These are phyloP conservation scores for Ustilago bromivora DNA, from an alignment of 1,284 basidiomycete species.

Conservation along the genomic window DNA sequence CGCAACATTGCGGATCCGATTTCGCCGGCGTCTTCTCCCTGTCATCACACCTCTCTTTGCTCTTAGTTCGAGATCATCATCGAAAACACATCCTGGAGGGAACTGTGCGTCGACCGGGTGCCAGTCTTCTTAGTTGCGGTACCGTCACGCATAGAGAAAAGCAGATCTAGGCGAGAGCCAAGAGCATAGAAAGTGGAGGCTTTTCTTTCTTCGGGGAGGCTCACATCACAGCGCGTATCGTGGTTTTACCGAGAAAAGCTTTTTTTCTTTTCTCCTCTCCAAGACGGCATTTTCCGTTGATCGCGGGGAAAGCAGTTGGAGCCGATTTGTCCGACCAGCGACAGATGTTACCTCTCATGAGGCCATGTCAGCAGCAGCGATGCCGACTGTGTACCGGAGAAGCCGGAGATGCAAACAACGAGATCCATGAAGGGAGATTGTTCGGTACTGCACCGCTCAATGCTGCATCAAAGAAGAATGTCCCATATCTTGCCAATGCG, in stretches of 20 bases:
- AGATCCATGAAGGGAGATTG: neutral
- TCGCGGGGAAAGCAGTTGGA: slow-evolving; percentile 4
- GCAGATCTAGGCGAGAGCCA: slow-evolving; percentile 12
- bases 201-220: neutral
- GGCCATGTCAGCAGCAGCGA: neutral
- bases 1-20: neutral
- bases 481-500: slow-evolving; percentile 1
- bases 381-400: slow-evolving; percentile 10
- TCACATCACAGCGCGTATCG: slow-evolving; percentile 2
- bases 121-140: neutral
- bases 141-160: slow-evolving; percentile 16
- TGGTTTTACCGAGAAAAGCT: slow-evolving; percentile 7
- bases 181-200: slow-evolving; percentile 19
- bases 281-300: neutral
- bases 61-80: no score
- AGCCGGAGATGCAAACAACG: slow-evolving; percentile 15
- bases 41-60: slow-evolving; percentile 2
- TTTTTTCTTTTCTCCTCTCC: no score
- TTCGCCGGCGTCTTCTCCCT: slow-evolving; percentile 5
- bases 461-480: neutral
- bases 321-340: slow-evolving; percentile 3
- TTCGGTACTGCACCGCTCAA: slow-evolving; percentile 11
- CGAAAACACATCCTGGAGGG: neutral
- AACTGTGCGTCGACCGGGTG: neutral
- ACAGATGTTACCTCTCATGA: neutral